Percentiles rank a stretch among this genome's conserved stretches.
Evolutionary conservation across 306 rosid genomes (phyloP).

Genomic region (Prunus padus): DNA sequence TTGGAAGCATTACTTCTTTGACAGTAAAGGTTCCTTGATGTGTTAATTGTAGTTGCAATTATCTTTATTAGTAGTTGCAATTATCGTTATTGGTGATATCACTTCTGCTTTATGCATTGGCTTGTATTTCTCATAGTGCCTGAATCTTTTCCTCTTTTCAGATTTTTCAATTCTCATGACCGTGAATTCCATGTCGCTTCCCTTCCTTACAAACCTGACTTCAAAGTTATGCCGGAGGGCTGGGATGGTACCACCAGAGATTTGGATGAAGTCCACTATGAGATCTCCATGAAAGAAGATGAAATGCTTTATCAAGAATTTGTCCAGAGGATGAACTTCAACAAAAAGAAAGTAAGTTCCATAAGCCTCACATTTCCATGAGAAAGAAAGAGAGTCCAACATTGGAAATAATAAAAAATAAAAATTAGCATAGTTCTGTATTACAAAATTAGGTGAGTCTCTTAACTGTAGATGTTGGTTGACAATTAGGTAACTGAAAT

Average conservation of each 20-base stretch:
- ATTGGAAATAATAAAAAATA: background rate
- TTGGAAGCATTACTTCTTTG: background rate
- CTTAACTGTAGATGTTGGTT: background rate
- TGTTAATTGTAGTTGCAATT: background rate
- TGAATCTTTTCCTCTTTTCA: slow-evolving; percentile 33
- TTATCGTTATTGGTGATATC: background rate
- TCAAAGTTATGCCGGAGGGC: slow-evolving; percentile 98
- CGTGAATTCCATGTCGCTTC: slow-evolving; percentile 96
- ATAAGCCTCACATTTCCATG: background rate
- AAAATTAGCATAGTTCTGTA: background rate
- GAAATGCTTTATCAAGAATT: slow-evolving; percentile 87
- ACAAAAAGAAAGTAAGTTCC: slow-evolving; percentile 82
- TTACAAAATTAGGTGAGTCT: background rate
- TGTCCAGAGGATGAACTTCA: slow-evolving; percentile 77
- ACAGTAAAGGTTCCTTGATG: background rate
- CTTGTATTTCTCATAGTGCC: background rate
- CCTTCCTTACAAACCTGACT: slow-evolving; percentile 89
- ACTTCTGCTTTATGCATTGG: background rate
- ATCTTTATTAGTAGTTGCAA: background rate
- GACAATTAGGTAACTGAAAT: background rate
- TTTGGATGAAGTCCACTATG: slow-evolving; percentile 89
- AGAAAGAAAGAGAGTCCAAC: slow-evolving; percentile 1
- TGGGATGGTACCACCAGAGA: slow-evolving; percentile 96
- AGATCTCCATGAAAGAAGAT: slow-evolving; percentile 83
- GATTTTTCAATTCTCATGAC: slow-evolving; percentile 83